Evolutionary conservation across 2,329 filamentous ascomycete species (phyloP).

Genomic region (Scleromitrula shiraiana): DNA sequence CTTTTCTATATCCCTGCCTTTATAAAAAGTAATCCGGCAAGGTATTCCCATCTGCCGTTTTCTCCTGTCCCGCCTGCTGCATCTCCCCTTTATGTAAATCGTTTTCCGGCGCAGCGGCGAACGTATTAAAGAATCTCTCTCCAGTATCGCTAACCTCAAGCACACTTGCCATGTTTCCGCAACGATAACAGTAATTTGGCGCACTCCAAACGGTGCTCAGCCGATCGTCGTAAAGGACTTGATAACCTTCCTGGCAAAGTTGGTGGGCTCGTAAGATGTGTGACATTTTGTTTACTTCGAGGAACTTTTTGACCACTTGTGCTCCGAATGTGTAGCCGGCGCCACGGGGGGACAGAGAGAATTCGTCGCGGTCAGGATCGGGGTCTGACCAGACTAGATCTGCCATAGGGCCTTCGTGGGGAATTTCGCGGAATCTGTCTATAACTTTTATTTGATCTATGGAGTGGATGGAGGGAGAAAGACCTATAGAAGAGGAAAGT

Average conservation of each 20-base stretch:
- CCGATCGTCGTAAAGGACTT: slow-evolving; percentile 90
- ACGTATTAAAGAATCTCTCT: slow-evolving; percentile 94
- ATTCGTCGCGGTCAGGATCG: slow-evolving; percentile 94
- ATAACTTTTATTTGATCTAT: slow-evolving; percentile 99
- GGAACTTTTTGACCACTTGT: slow-evolving; percentile 96
- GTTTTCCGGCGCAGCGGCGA: slow-evolving; percentile 93
- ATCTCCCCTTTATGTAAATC: slow-evolving; percentile 84
- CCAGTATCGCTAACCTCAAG: slow-evolving; percentile 91
- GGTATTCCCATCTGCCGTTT: slow-evolving; percentile 52
- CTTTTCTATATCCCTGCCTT: not conserved
- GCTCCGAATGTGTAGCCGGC: slow-evolving; percentile 97
- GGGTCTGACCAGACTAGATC: slow-evolving; percentile 98
- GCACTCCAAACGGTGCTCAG: slow-evolving; percentile 97
- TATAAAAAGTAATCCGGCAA: slow-evolving; percentile 67
- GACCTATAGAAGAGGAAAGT: slow-evolving; percentile 42
- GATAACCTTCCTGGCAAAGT: slow-evolving; percentile 95
- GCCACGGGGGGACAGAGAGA: slow-evolving; percentile 84
- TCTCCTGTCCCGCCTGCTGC: slow-evolving; percentile 68
- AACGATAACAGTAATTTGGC: slow-evolving; percentile 76
- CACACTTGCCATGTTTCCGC: slow-evolving; percentile 95
- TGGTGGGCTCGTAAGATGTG: slow-evolving; percentile 98
- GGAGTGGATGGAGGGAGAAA: slow-evolving; percentile 87
- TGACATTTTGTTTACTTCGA: slow-evolving; percentile 95
- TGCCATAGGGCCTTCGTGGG: slow-evolving; percentile 98
- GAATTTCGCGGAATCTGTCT: slow-evolving; percentile 96